phyloP scores from a whole-genome alignment of 441 rosid genomes.

The Mallotus repandus region DNA sequence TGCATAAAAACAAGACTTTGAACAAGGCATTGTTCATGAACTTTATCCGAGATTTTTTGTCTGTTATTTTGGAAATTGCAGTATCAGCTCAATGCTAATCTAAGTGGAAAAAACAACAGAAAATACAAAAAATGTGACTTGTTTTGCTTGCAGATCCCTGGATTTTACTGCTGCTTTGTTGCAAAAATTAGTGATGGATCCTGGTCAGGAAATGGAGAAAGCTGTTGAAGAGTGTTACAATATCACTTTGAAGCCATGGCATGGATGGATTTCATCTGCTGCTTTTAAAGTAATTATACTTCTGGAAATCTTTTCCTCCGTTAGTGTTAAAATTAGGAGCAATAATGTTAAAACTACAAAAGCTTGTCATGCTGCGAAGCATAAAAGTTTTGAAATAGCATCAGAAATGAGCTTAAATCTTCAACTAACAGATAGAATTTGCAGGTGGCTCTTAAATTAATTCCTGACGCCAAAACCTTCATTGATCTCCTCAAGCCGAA shows the following conservation, averaged over 20 bases:
- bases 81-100: background rate
- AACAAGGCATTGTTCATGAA: background rate
- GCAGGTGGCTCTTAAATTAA: slow-evolving; percentile 72
- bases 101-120: too few species aligned
- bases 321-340: too few species aligned
- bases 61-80: background rate
- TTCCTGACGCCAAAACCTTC: slow-evolving; percentile 70
- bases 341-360: too few species aligned
- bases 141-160: slow-evolving; percentile 48
- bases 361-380: too few species aligned
- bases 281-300: slow-evolving; percentile 62
- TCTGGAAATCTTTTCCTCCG: too few species aligned
- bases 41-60: background rate
- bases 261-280: slow-evolving; percentile 93
- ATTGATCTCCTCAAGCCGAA: slow-evolving; percentile 49
- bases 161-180: slow-evolving; percentile 63
- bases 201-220: slow-evolving; percentile 60
- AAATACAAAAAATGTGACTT: background rate
- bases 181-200: slow-evolving; percentile 49
- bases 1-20: too few species aligned
- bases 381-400: background rate
- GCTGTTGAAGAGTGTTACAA: slow-evolving; percentile 78
- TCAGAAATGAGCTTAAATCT: background rate
- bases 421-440: slow-evolving; percentile 10
- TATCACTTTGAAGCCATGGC: slow-evolving; percentile 72